A percentile compares a stretch with the other conserved stretches of the same genome.
These are phyloP conservation scores for Phialocephala sp. DNA, from an alignment of 2,329 filamentous ascomycete species.

Conservation along the genomic window DNA sequence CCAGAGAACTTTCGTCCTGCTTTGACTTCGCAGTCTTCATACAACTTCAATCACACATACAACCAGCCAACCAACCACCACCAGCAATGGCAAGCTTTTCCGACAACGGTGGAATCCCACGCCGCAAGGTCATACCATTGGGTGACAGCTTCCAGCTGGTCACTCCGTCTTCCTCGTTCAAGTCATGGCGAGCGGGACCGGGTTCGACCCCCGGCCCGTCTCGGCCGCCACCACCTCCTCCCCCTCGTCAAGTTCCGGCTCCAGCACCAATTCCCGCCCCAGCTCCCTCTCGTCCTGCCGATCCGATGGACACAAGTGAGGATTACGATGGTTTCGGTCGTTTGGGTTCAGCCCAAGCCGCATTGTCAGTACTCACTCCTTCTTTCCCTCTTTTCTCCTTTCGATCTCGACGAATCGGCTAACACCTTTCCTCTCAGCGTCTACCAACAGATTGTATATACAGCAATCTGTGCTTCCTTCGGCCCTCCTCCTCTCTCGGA, in stretches of 20 bases:
- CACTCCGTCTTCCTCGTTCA: not conserved
- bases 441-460: conserved; percentile 1
- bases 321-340: not conserved
- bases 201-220: not conserved
- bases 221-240: not conserved
- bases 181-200: not conserved
- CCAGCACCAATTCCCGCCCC: not conserved
- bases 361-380: not conserved
- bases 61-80: not conserved
- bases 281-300: not conserved
- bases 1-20: not conserved
- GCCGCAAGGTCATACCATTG: not conserved
- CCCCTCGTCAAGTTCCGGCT: not conserved
- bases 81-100: not conserved
- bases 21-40: conserved; percentile 2
- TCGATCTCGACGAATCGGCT: not conserved
- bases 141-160: not conserved
- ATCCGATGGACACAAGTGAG: not conserved
- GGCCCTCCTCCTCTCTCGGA: not conserved
- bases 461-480: not conserved
- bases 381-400: not conserved
- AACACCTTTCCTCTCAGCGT: not conserved
- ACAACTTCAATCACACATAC: not conserved
- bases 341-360: not conserved
- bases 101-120: not conserved